Conservation (phyloP, 2,329 filamentous ascomycete genomes). For the Fusarium graminum region DNA sequence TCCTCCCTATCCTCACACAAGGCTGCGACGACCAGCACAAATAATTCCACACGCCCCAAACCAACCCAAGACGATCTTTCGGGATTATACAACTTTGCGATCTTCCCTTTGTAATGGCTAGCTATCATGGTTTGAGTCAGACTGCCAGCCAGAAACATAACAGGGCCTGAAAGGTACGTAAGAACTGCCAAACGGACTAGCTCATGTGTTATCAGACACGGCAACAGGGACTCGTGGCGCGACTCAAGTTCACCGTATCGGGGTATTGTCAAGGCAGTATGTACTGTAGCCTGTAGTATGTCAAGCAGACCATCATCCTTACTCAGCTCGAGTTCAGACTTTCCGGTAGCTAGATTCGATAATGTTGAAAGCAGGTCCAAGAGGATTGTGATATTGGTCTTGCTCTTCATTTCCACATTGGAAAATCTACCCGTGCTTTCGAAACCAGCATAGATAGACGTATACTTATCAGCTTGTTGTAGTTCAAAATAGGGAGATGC, state of each 20-base stretch:
- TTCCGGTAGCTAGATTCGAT: neutral
- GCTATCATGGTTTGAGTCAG: neutral
- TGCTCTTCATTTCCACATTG: neutral
- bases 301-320: neutral
- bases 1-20: neutral
- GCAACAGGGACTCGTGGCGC: too few relatives aligned
- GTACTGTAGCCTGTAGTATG: neutral
- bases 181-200: neutral
- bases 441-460: neutral
- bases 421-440: accelerated
- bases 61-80: neutral
- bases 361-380: neutral
- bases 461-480: neutral
- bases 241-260: neutral
- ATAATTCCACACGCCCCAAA: neutral
- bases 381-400: neutral
- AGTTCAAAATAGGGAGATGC: neutral
- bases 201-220: neutral
- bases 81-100: neutral
- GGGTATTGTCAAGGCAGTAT: neutral
- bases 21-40: neutral
- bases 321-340: neutral
- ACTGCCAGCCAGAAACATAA: neutral
- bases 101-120: neutral
- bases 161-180: neutral